Base-by-base conservation (phyloP, 1,284 basidiomycete species). In the Somion occarium region DNA sequence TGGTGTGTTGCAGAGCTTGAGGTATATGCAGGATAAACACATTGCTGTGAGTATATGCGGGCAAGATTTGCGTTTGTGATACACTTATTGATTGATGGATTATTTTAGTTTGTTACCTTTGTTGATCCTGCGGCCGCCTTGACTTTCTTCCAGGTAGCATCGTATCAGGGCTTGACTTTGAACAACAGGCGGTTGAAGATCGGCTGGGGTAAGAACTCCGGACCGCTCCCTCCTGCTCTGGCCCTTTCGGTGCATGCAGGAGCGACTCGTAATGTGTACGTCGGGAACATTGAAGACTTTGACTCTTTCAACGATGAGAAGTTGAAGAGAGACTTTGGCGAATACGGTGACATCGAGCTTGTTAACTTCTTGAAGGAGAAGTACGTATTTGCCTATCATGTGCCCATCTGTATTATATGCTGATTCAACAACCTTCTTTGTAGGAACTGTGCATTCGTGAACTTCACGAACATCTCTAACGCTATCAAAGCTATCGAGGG, bases 361-460 rank as follows among this genome's bases (percentile, higher is more conserved):
- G 86, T 98, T 69, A 97, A 97, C 71, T 93, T 92, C 72, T 75
- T 97, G 61, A 91, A 88, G 71, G 93, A 96, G 70, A 97, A 97
- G 86, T 89, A 58, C 55, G 85, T 78, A 1, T 26, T 38, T 15
- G 5, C n/a, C 5, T 26, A 26, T 34, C 18, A 9, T 34, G 7
- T 34, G 7, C 30, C 30, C 30, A 24, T 13, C 22, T 19, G 22
- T 42, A 9, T 9, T 42, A 20, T 20, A 42, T 18, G 9, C 7
- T 42, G n/a, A 7, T n/a, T n/a, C n/a, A n/a, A 19, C 9, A 11
- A 19, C 18, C 44, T 20, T 47, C 4, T 12, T 48, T 38, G 1
- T 59, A 89, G 86, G 78, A 91, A 93, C 70, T 95, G 92, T 62
- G 92, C 91, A 27, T 98, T 96, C 67, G 89, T 96, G 64, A 98